Base-by-base conservation (phyloP, 345 rosid genomes). In the Lepidium didymum region DNA sequence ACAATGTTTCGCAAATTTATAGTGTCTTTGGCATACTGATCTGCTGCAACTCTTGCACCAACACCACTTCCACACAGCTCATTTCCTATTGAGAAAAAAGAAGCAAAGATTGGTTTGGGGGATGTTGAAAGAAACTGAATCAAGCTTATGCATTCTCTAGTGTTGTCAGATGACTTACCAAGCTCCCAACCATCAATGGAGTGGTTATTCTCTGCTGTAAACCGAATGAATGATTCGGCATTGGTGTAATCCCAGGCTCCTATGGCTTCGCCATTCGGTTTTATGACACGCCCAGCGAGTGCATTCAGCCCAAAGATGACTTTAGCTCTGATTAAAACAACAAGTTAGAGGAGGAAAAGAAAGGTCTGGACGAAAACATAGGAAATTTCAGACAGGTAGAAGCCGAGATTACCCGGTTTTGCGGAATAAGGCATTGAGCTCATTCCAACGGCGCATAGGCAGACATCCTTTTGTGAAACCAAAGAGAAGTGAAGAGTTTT, bases 61-160 rank as follows among this genome's bases (percentile, higher is more conserved):
- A 91, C 82, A 50, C 99, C 97, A 43, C 38, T 59, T 63, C 96
- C 95, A 62, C 96, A 46, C 79, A 94, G 66, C 73, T 94, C 99
- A 78, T 91, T 91, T 27, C 99, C 99, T 94, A 72, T 64, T 8
- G 72, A 56, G 14, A 63, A 68, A 31, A 68, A 34, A 65, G 18
- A 63, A 14, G 9, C 7, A 43, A 27, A 61, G 51, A 33, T 44
- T 6, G 42, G 31, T 9, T 13, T 31, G 27, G 18, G 6, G 1
- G 40, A 49, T 67, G 16, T 45, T 29, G 0, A 19, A n/a, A 51
- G 29, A 7, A 59, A 59, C 37, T 44, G 1, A 2, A 4, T 47
- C 18, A 45, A 8, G 37, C 51, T 14, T 57, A 10, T 68, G 44
- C 23, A 41, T 51, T 60, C 37, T 42, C 14, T 50, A 51, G 29